Base-by-base conservation (phyloP, 2,329 filamentous ascomycete genomes). In the Ophiostoma pallidulum region DNA sequence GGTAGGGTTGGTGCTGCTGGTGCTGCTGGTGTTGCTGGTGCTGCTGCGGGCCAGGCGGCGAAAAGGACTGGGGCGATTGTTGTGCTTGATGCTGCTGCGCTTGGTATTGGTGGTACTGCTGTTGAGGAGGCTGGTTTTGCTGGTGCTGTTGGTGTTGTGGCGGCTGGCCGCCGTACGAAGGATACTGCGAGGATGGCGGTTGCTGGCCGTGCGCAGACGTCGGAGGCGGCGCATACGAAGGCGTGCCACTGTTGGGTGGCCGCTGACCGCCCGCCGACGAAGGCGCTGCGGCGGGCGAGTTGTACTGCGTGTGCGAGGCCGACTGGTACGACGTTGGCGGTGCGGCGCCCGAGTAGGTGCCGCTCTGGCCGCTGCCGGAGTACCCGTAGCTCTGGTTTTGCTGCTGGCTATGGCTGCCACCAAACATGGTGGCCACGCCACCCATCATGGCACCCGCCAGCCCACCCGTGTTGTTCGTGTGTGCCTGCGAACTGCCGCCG, bases 351-450 rank as follows among this genome's bases (percentile, higher is more conserved):
- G 68, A 73, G 61, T 85, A 86, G 32, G 71, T 69, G 38, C 75
- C 73, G 52, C 71, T 61, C 37, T 73, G 67, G 37, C 72, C 73
- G 4, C 69, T 62, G 56, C 75, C 75, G 19, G 77, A 78, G 61
- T 84, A 84, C 28, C 80, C 82, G 59, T 76, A 86, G 58, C 73
- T 76, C 53, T 78, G 72, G 51, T 67, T 66, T 68, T 75, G 69
- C 47, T 64, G 66, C 36, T 64, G 58, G 31, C 58, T 57, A 40
- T 60, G 58, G 54, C 69, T 69, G 28, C 73, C 70, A 5, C 73
- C 72, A 60, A 80, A 74, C 59, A 70, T 66, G 51, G 60, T 70
- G 48, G 71, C 68, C 48, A 77, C 73, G 37, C 74, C 73, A 41
- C 73, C 75, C 64, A 78, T 73, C 16, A 80, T 61, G 20, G 67